Conservation (phyloP, 495 filamentous ascomycete species). For the Cercophora newfieldiana region DNA sequence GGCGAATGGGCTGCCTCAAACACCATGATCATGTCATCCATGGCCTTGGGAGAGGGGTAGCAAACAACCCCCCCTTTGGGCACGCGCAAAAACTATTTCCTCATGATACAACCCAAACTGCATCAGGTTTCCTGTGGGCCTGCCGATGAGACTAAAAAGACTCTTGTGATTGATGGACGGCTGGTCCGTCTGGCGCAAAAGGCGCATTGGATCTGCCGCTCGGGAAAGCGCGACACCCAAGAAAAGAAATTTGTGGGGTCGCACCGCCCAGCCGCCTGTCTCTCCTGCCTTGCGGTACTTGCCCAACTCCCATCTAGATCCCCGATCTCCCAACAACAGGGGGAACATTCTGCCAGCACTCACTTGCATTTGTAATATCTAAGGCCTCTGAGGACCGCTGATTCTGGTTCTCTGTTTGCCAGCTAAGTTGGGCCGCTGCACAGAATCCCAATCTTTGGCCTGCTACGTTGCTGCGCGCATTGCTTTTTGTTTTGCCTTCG, state of each 20-base stretch:
- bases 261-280: not conserved
- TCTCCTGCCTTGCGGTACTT: not conserved
- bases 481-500: not conserved
- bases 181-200: not conserved
- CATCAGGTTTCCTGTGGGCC: not conserved
- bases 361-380: conserved; percentile 14
- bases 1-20: conserved; percentile 1
- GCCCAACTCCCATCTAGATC: not conserved
- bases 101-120: not conserved
- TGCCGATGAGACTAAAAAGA: not conserved
- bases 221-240: not conserved
- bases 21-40: not conserved
- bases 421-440: conserved; percentile 6
- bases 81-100: not conserved
- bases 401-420: not conserved
- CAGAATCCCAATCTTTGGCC: conserved; percentile 5
- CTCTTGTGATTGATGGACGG: not conserved
- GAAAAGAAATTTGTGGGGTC: conserved; percentile 11
- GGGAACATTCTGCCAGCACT: not conserved
- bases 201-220: not conserved
- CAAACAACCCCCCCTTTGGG: conserved; percentile 1
- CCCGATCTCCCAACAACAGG: not conserved
- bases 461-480: not conserved
- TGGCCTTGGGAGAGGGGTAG: not conserved
- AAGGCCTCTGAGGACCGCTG: not conserved